A percentile compares a stretch with the other conserved stretches of the same genome.
Conservation (phyloP, 1,139 yeast species). For the Diutina siamensis region DNA sequence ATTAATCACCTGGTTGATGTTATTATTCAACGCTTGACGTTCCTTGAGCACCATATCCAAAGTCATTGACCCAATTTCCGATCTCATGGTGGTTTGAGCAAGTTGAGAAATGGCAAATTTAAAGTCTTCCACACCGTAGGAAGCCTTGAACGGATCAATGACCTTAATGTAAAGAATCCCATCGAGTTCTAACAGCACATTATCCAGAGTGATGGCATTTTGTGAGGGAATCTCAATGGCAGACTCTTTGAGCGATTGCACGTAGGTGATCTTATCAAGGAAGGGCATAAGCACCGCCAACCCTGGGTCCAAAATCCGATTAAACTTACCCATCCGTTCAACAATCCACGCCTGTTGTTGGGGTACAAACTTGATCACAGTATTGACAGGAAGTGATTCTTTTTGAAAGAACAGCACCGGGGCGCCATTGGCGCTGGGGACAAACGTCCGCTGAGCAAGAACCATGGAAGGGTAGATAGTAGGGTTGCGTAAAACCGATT, state of each 20-base stretch:
- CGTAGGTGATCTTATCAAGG: constrained; percentile 67
- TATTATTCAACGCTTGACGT: constrained; percentile 57
- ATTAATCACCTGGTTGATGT: constrained; percentile 69
- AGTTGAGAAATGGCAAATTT: constrained; percentile 77
- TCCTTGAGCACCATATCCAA: constrained; percentile 71
- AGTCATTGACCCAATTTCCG: constrained; percentile 75
- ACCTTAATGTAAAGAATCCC: constrained; percentile 75
- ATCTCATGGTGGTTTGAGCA: constrained; percentile 86
- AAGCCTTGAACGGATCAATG: constrained; percentile 73
- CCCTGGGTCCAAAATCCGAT: constrained; percentile 67
- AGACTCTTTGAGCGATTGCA: constrained; percentile 69
- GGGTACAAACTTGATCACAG: constrained; percentile 69
- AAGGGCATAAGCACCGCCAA: constrained; percentile 63
- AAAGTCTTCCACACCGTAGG: constrained; percentile 83
- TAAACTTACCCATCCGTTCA: constrained; percentile 83
- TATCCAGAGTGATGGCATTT: constrained; percentile 78
- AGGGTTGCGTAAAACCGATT: too few relatives aligned
- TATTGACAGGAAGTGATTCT: constrained; percentile 60
- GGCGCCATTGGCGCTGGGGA: constrained; percentile 5
- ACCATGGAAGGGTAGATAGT: not conserved
- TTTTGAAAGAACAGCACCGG: constrained; percentile 43
- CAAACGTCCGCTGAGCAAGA: not conserved
- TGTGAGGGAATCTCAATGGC: constrained; percentile 81
- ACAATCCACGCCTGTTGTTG: constrained; percentile 90
- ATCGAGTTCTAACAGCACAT: constrained; percentile 75